These are phyloP conservation scores for Zizania palustris DNA, from an alignment of 202 grass and related monocot genomes.

Conservation along the genomic window DNA sequence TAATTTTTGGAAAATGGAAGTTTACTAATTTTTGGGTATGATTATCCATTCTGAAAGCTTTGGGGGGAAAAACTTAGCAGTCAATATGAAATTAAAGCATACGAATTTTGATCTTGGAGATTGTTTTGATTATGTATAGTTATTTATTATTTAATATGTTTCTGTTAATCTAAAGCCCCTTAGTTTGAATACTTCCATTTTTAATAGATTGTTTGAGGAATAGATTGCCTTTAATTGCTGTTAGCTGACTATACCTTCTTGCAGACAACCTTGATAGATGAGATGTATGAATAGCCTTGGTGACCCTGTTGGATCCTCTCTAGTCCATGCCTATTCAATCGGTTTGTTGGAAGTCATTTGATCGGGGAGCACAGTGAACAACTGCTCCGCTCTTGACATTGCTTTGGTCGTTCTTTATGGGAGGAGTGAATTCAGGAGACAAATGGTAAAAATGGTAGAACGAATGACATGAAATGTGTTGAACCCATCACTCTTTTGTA, in stretches of 20 bases:
- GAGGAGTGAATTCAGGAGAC: background rate
- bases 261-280: slow-evolving; percentile 44
- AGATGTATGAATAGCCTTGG: slow-evolving; percentile 43
- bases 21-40: background rate
- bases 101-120: background rate
- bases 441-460: too few relatives aligned
- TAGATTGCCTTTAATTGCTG: background rate
- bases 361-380: slow-evolving; percentile 4
- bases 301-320: slow-evolving; percentile 9
- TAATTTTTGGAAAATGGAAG: too few relatives aligned
- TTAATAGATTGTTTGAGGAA: background rate
- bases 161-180: background rate
- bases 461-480: slow-evolving; percentile 34
- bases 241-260: slow-evolving; percentile 5
- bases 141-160: background rate
- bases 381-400: slow-evolving; percentile 9
- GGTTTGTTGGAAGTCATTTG: background rate
- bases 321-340: slow-evolving; percentile 2
- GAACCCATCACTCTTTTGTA: background rate
- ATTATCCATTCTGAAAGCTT: background rate
- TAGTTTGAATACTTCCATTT: background rate
- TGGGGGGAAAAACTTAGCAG: background rate
- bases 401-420: slow-evolving; percentile 7
- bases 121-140: background rate
- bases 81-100: background rate